phyloP scores from a whole-genome alignment of 129 eudicot species.

The Daucus carota region DNA sequence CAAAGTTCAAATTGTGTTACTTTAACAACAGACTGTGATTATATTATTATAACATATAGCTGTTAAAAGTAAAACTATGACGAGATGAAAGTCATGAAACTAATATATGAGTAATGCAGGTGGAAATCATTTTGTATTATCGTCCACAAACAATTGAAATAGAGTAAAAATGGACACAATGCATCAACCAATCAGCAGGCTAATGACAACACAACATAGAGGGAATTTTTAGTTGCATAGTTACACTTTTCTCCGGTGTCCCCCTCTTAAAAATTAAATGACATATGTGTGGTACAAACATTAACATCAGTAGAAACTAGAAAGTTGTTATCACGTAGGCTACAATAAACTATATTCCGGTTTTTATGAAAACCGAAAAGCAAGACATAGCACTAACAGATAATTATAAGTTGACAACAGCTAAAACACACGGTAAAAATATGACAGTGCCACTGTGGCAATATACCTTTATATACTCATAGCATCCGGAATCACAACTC shows the following conservation, averaged over 20 bases:
- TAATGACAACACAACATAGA: too few species aligned
- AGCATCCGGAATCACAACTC: slow-evolving; percentile 38
- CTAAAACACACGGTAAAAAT: background rate
- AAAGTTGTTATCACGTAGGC: background rate
- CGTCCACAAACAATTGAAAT: background rate
- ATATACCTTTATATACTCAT: slow-evolving; percentile 54
- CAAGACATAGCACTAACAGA: background rate
- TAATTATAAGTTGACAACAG: background rate
- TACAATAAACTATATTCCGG: background rate
- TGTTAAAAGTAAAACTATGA: background rate
- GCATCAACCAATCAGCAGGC: too few species aligned
- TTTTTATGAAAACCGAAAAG: background rate
- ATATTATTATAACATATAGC: background rate
- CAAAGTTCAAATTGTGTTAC: too few species aligned
- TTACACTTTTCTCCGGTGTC: background rate
- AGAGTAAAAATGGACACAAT: background rate
- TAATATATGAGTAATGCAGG: background rate
- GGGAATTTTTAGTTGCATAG: too few species aligned
- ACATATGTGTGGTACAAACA: background rate
- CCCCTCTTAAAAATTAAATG: background rate
- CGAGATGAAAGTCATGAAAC: background rate
- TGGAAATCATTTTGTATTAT: background rate
- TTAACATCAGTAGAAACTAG: background rate
- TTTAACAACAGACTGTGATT: background rate
- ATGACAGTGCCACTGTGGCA: background rate